Evolutionary conservation across 768 basidiomycete genomes (phyloP).

Genomic region (Tylopilus felleus): DNA sequence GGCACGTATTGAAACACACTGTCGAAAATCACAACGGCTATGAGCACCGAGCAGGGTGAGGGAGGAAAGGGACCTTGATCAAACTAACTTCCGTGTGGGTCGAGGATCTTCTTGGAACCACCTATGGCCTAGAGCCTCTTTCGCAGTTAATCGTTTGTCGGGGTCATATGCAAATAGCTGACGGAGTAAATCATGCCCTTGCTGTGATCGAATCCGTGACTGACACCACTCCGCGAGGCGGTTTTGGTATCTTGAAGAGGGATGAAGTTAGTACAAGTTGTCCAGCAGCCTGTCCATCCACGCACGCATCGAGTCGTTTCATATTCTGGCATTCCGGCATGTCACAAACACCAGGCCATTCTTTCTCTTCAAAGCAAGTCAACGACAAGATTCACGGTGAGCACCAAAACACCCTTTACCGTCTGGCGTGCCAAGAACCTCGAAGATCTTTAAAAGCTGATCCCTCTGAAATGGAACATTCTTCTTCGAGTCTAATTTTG

Average conservation of each 20-base stretch:
- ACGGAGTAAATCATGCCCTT: constrained; percentile 81
- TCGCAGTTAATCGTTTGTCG: constrained; percentile 77
- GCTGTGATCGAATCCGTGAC: constrained; percentile 51
- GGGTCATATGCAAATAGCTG: constrained; percentile 91
- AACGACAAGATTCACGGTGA: neutral
- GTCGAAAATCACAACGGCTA: neutral
- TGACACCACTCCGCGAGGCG: constrained; percentile 76
- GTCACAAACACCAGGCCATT: constrained; percentile 82
- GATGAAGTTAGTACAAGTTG: neutral
- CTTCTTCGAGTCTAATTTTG: constrained; percentile 95
- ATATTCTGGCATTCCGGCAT: constrained; percentile 89
- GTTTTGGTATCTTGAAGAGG: constrained; percentile 50
- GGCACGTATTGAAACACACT: constrained; percentile 75
- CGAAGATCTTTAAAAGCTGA: constrained; percentile 94
- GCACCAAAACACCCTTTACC: constrained; percentile 39
- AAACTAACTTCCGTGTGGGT: constrained; percentile 78
- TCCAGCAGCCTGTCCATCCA: constrained; percentile 9
- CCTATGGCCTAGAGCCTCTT: constrained; percentile 74
- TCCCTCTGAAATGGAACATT: constrained; percentile 96
- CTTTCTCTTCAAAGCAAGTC: constrained; percentile 52
- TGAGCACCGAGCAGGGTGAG: constrained; percentile 3
- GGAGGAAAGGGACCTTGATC: neutral
- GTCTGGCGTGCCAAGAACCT: constrained; percentile 86
- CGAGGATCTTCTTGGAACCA: constrained; percentile 94
- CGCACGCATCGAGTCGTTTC: constrained; percentile 72